Conservation (phyloP, 208 protist species). For the Leishmania tarentolae region DNA sequence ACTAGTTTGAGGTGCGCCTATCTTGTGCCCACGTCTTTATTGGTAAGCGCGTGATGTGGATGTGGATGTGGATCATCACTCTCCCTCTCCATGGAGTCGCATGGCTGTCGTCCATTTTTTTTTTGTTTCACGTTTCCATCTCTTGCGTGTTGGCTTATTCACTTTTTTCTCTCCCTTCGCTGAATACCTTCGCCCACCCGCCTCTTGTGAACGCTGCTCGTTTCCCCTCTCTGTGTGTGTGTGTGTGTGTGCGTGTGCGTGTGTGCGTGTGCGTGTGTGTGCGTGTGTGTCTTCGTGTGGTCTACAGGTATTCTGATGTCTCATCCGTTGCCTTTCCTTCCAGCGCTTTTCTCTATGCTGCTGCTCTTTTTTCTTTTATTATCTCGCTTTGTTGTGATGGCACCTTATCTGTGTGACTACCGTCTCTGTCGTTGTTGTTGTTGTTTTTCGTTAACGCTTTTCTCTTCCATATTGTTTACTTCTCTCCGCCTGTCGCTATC, state of each 20-base stretch:
- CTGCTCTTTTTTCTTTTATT: background rate
- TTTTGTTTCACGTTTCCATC: background rate
- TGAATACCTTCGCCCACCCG: background rate
- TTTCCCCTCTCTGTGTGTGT: background rate
- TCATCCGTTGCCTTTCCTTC: background rate
- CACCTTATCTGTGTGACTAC: background rate
- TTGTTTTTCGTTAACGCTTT: background rate
- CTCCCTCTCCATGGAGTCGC: background rate
- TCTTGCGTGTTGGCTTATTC: background rate
- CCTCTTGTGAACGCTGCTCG: background rate
- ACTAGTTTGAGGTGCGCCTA: background rate
- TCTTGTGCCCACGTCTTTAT: background rate
- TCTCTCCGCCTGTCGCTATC: background rate
- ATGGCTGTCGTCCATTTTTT: background rate
- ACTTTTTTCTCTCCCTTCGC: background rate
- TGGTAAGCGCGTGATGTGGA: background rate
- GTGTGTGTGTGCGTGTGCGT: background rate
- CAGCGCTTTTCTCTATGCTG: background rate
- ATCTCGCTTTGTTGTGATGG: background rate
- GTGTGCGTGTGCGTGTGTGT: too few species aligned
- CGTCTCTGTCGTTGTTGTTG: background rate
- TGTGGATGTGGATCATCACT: background rate
- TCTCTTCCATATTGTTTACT: slow-evolving; percentile 15
- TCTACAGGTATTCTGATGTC: background rate
- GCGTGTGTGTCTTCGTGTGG: background rate